Base-by-base conservation (phyloP, 805 yeast genomes). In the Clavispora carvajalis region DNA sequence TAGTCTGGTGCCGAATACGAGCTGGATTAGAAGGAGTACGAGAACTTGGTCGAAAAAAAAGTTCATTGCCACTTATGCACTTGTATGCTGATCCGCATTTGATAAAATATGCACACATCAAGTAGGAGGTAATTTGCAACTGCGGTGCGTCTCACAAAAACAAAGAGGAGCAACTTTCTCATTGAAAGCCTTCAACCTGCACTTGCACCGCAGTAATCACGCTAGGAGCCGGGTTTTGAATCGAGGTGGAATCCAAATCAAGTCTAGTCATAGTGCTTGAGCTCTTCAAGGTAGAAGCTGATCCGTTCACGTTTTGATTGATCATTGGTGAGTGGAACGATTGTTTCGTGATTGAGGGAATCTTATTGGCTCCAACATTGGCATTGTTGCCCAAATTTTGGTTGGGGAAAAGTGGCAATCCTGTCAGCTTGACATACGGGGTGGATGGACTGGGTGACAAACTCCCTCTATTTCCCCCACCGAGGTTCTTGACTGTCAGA, bases 161-260 rank as follows among this genome's bases (percentile, higher is more conserved):
- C n/a, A 11, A 13, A 13, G 17, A 10, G 17, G 17, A n/a, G n/a
- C n/a, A n/a, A n/a, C n/a, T n/a, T n/a, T n/a, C n/a, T 38, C 25
- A 49, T n/a, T 51, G 53, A 24, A 51, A 51, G 3, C 55, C 55
- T 33, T 51, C 55, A 2, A 51, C 55, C 18, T 47, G 55, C 16
- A 68, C 74, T 40, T 67, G 74, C 9, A 69, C 62, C 7, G 65
- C 69, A 0, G 73, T 65, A 9, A 69, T 58, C 5, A 67, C 62
- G 40, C 57, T 65, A 2, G 72, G 71, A 3, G 72, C 52, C 18
- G 52, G 46, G 9, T 53, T 49, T 28, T 49, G 55, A 16, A 52
- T 48, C 6, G 57, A 40, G n/a, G 58, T 34, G 9, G 58, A 38
- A 22, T 61, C 66, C 21, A 62, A 40, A 25, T 63, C 68, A 13